phyloP scores from a whole-genome alignment of 441 rosid genomes.

The Corymbia calophylla region DNA sequence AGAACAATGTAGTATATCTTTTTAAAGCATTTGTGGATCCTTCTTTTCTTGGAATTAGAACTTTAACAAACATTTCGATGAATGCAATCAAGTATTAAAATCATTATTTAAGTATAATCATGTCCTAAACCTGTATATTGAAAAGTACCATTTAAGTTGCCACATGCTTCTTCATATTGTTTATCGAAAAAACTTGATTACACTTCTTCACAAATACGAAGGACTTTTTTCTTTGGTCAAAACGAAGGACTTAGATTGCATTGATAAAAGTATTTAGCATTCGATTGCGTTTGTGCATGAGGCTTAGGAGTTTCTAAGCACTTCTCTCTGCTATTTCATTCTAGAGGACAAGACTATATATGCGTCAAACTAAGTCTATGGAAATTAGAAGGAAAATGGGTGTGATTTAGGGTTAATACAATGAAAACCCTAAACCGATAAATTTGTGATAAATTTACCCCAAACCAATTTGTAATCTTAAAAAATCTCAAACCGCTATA shows the following conservation, averaged over 20 bases:
- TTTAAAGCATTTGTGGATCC: neutral
- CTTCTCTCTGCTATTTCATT: neutral
- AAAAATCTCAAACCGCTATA: no score
- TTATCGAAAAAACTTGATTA: neutral
- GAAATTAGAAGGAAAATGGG: neutral
- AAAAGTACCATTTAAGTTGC: neutral
- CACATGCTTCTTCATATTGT: neutral
- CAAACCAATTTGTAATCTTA: no score
- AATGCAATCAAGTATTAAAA: neutral
- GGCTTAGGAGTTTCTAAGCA: neutral
- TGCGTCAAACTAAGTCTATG: neutral
- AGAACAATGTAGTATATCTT: neutral
- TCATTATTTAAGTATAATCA: neutral
- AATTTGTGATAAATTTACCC: no score
- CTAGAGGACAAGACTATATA: neutral
- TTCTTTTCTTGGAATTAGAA: neutral
- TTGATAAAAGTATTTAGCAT: neutral
- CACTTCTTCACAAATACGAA: neutral
- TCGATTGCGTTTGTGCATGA: neutral
- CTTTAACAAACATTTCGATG: neutral
- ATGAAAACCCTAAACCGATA: no score
- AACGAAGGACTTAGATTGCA: neutral
- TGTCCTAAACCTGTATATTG: neutral
- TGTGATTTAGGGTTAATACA: neutral
- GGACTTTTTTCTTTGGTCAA: neutral